These are phyloP conservation scores for Euphorbia pulcherrima DNA, from an alignment of 345 rosid species.

Conservation along the genomic window DNA sequence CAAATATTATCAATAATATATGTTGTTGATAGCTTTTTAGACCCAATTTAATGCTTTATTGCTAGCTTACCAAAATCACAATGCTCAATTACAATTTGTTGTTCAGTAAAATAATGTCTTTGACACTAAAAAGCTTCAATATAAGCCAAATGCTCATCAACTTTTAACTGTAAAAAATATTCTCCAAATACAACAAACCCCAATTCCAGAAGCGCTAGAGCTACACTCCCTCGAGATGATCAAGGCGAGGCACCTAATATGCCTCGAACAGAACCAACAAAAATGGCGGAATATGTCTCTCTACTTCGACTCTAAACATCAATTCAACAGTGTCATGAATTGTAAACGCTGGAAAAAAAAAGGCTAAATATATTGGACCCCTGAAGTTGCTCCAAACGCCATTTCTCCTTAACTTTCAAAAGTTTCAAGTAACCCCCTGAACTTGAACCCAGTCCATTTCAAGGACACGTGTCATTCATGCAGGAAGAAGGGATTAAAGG, in stretches of 20 bases:
- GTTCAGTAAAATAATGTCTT: neutral
- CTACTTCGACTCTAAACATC: neutral
- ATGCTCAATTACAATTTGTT: no score
- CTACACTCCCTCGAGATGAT: neutral
- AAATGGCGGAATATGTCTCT: conserved; percentile 2
- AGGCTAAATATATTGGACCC: no score
- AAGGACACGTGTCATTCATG: no score
- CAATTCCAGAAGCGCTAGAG: conserved; percentile 1
- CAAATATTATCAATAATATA: no score
- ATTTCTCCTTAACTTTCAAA: no score
- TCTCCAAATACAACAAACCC: conserved; percentile 15
- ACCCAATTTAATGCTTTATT: no score
- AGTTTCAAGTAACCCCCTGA: no score
- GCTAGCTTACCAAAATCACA: no score
- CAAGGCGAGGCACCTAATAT: neutral
- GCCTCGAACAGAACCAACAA: conserved; percentile 4
- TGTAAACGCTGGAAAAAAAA: neutral
- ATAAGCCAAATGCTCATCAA: conserved; percentile 12
- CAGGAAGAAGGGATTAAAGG: no score
- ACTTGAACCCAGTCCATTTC: no score
- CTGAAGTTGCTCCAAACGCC: no score
- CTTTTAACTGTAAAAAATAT: conserved; percentile 15
- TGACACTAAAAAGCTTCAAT: neutral
- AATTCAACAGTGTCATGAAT: neutral
- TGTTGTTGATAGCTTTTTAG: no score